Percentiles rank a stretch among this genome's conserved stretches.
phyloP scores from a whole-genome alignment of 768 basidiomycete genomes.

The Lentinula lateritia region DNA sequence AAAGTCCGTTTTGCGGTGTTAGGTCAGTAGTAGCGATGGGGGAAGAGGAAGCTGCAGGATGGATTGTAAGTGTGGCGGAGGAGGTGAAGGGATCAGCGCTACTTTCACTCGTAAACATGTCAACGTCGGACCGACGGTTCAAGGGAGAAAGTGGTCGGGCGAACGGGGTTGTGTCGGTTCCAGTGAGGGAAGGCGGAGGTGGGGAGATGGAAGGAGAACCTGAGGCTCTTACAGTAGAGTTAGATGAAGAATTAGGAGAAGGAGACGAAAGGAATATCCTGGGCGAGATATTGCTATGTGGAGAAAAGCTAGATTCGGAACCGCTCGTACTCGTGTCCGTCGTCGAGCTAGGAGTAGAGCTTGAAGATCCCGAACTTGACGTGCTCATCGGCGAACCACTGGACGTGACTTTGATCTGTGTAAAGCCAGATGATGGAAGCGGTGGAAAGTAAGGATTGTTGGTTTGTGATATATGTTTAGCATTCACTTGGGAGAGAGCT shows the following conservation, averaged over 20 bases:
- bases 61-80: too few species aligned
- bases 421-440: neutral
- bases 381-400: slow-evolving; percentile 3
- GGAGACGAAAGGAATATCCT: neutral
- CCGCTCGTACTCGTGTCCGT: neutral
- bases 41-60: too few species aligned
- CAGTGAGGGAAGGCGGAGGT: neutral
- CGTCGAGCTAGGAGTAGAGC: slow-evolving; percentile 6
- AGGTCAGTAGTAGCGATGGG: too few species aligned
- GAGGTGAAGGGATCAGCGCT: too few species aligned
- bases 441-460: slow-evolving; percentile 9
- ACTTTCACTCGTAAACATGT: too few species aligned
- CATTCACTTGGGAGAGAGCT: neutral
- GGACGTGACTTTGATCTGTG: neutral
- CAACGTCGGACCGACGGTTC: too few species aligned
- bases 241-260: slow-evolving; percentile 5
- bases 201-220: neutral
- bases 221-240: neutral
- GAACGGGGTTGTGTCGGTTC: neutral
- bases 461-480: neutral
- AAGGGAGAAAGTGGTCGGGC: neutral
- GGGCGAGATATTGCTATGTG: neutral
- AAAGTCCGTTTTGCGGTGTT: neutral
- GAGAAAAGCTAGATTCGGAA: neutral
- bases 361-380: slow-evolving; percentile 2